Evolutionary conservation across 805 yeast genomes (phyloP).

Genomic region (Candida oleophila): DNA sequence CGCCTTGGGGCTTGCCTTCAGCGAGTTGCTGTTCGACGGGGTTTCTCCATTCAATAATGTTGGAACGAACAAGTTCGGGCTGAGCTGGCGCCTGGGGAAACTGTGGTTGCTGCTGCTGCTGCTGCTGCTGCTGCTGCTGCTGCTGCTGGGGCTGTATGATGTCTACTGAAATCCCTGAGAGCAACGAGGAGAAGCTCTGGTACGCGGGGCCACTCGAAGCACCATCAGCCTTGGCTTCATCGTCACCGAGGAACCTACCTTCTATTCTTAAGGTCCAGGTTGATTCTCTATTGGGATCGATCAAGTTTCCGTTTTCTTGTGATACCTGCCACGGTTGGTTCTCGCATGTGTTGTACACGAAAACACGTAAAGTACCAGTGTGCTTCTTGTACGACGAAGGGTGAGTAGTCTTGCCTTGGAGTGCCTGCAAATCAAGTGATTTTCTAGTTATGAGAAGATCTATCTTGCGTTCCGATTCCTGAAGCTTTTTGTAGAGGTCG

Average conservation of each 20-base stretch:
- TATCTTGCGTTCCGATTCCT: constrained; percentile 77
- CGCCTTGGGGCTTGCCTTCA: constrained; percentile 19
- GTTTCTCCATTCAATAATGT: constrained; percentile 88
- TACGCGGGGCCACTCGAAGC: neutral
- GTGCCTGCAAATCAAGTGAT: constrained; percentile 80
- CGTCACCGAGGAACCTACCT: constrained; percentile 68
- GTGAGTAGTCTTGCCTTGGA: constrained; percentile 39
- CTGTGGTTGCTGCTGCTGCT: neutral
- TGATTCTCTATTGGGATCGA: constrained; percentile 37
- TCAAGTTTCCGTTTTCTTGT: constrained; percentile 18
- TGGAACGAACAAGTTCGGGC: constrained; percentile 24
- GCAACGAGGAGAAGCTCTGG: constrained; percentile 72
- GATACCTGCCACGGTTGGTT: constrained; percentile 81
- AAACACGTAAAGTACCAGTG: constrained; percentile 70
- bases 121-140: neutral
- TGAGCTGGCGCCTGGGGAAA: constrained; percentile 28
- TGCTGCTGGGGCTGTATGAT: constrained; percentile 27
- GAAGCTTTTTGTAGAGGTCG: constrained; percentile 64
- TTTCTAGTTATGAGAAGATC: constrained; percentile 84
- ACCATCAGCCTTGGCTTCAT: constrained; percentile 27
- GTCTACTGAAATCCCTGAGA: constrained; percentile 84
- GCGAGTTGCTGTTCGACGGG: constrained; percentile 31
- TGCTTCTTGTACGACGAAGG: constrained; percentile 38
- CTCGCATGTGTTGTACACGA: constrained; percentile 75
- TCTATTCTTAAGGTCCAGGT: constrained; percentile 87